Conservation (phyloP, 805 yeast species). For the Blastobotrys chiropterorum region DNA sequence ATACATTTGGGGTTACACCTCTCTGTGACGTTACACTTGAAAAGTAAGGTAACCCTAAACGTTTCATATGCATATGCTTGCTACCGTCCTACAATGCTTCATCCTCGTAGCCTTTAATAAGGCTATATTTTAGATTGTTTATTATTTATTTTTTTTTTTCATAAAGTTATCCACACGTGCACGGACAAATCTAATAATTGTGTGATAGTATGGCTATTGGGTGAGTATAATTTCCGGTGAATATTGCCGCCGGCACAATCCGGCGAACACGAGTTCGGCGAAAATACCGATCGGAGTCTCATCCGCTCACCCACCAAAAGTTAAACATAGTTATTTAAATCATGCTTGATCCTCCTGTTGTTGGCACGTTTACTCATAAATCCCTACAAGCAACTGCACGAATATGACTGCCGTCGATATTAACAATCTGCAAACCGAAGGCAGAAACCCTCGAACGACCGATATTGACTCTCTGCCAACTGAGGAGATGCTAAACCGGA, state of each 20-base stretch:
- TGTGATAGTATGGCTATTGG: no score
- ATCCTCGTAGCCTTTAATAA: no score
- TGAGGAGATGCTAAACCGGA: constrained; percentile 15
- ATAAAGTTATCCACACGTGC: no score
- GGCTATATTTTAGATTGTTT: no score
- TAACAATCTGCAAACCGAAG: constrained; percentile 20
- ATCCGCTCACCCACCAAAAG: constrained; percentile 1
- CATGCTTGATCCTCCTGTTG: not conserved
- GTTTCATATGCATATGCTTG: no score
- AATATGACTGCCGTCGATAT: constrained; percentile 9
- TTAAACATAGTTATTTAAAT: not conserved
- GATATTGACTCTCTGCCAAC: constrained; percentile 20
- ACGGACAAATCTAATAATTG: no score
- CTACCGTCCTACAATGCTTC: no score
- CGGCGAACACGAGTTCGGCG: not conserved
- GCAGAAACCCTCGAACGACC: constrained; percentile 18
- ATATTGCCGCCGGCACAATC: not conserved
- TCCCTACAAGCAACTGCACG: not conserved
- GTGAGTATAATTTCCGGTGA: no score
- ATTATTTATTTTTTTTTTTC: no score
- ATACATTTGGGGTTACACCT: no score
- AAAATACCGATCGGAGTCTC: not conserved
- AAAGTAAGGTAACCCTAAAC: no score
- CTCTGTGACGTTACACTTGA: no score
- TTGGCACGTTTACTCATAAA: not conserved